Base-by-base conservation (phyloP, 257 asterid genomes). In the Solanum pinnatisectum region DNA sequence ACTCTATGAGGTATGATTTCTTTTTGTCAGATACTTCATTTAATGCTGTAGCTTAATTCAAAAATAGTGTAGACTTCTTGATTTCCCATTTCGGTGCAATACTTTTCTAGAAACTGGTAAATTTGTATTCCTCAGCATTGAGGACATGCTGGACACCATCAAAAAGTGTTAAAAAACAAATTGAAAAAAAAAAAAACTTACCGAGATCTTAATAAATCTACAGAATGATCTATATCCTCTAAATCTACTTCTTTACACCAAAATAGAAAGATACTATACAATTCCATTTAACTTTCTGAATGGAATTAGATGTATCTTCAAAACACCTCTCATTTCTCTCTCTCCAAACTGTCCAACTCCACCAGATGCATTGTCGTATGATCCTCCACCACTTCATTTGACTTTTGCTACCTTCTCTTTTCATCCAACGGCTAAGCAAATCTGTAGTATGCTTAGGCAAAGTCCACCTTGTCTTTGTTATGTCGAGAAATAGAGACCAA, bases 1-100 rank as follows among this genome's bases (percentile, higher is more conserved):
- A 94, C 93, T 96, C 67, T 97, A 93, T 52, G 99, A 97, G 99
- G 99, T 96, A 94, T 20, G 36, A 44, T 30, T 59, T 88, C 77
- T 74, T 37, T 68, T 42, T 86, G 59, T 44, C 83, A 27, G n/a
- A 30, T 86, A 27, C 44, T 70, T 63, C 65, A 32, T 63, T 72
- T 72, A 12, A 25, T 30, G 30, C 25, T 44, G 37, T 44, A 8
- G 65, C 25, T 25, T 15, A 27, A 44, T 25, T 14, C n/a, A 27
- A 20, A 78, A 42, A 42, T 44, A 16, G 27, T 44, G 40, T 76
- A 10, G 59, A 76, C 18, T 76, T 39, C 35, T 76, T 39, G 20
- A 37, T 23, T 22, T 16, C 85, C 67, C 65, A 79, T 44, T 79
- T 16, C 7, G 9, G 85, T 44, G 85, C 85, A 79, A 16, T 35